Base-by-base conservation (phyloP, 2,329 filamentous ascomycete genomes). In the Diaporthe eres region DNA sequence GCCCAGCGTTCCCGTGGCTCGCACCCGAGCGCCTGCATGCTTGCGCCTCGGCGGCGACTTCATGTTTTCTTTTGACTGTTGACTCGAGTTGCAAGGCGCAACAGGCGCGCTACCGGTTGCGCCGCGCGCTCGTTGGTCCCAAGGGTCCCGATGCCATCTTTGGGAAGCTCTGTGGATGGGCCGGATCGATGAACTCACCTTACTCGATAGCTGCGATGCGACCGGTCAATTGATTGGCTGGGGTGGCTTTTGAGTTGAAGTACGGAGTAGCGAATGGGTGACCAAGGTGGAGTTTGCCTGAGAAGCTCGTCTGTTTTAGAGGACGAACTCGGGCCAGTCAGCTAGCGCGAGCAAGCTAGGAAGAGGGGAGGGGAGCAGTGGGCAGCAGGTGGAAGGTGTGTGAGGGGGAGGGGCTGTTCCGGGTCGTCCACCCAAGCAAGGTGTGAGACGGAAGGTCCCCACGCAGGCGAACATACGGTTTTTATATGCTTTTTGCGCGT, bases 251-350 rank as follows among this genome's bases (percentile, higher is more conserved):
- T 74, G 67, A 63, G 67, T 73, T 74, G 75, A 74, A 53, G 74
- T 74, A 76, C 72, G 74, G 76, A 77, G 74, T 77, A 70, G 65
- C 65, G 65, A 70, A 70, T 70, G 65, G 65, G 47, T 70, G 65
- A 70, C 49, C 61, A 61, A 73, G 76, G 75, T 77, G 76, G 76
- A 77, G 76, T 76, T 77, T 74, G 74, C 71, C 65, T 76, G 74
- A 70, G 63, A 71, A 47, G 67, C 73, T 73, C 58, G 74, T 74
- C 65, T 75, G 60, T 76, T 67, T 77, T 63, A 75, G 74, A 75
- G 74, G 75, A 76, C 65, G 75, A 58, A 71, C 61, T 60, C 22
- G 67, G 65, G 70, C 74, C 76, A 77, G 73, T 77, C 74, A 77
- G 76, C 74, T 76, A 55, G 63, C 53, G 37, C 49, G 58, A 17